Evolutionary conservation across 1,139 yeast species (phyloP), one percentile per base, ranked within the genome.

Genomic region (Sugiyamaella pinicola): DNA sequence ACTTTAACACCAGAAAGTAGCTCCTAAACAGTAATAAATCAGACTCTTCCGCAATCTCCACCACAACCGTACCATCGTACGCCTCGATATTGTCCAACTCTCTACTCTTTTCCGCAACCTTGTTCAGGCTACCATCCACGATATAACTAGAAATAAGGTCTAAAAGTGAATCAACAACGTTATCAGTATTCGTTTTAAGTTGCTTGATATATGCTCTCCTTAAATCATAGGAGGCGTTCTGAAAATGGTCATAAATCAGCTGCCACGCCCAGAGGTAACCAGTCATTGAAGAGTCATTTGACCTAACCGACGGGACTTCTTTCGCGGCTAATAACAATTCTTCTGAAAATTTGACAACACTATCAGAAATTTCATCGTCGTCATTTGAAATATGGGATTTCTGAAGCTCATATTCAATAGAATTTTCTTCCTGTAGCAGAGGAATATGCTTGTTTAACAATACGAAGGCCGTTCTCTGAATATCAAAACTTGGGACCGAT

Each of bases 221-320:
- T 59, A 88, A 75, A 40, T 81, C 79, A 59, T 81, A 65, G 6
- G 95, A 82, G 5, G 87, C 79, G 55, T 83, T 82, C 52, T 80
- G 78, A 64, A 90, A 87, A 65, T 83, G 83, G 28, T 72, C 73
- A 59, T 87, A 77, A 0, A 87, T 68, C 53, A 88, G 69, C 53
- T 73, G 72, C 96, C 96, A 90, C 42, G 83, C 74, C 83, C 89
- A 83, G 43, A 87, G 64, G 63, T 80, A 87, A 19, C 63, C 55
- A 12, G 58, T 40, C 35, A 47, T 39, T 2, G 42, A 34, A 19
- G n/a, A n/a, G 17, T 7, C 12, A 18, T 22, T 33, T 31, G 33
- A 35, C 24, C 56, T 55, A 4, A 59, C 58, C 5, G 49, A 49
- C 1, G 70, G 66, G 10, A 56, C 55, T 28, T 61, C 63, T 46